phyloP scores from a whole-genome alignment of 106 monocot species.

The Platanthera zijinensis region DNA sequence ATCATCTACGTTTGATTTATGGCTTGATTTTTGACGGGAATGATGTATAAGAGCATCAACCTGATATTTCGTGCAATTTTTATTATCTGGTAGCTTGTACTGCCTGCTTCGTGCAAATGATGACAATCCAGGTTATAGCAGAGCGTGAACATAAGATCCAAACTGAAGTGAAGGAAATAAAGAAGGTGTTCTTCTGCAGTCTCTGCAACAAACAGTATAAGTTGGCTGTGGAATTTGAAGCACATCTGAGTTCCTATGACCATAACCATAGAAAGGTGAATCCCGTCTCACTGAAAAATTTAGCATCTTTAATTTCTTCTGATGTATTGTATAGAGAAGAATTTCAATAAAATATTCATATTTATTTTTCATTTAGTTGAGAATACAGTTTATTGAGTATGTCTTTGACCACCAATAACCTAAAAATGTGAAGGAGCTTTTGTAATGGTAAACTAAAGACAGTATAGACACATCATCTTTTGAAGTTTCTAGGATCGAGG shows the following conservation, averaged over 20 bases:
- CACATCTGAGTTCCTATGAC: constrained; percentile 96
- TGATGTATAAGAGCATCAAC: constrained; percentile 63
- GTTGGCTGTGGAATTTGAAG: constrained; percentile 93
- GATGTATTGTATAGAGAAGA: neutral
- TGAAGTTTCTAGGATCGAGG: neutral
- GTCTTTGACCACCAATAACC: neutral
- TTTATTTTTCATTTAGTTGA: neutral
- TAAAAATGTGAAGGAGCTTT: neutral
- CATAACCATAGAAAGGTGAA: constrained; percentile 95
- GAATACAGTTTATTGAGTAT: neutral
- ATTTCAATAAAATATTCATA: neutral
- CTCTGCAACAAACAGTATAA: constrained; percentile 99
- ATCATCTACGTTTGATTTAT: constrained; percentile 21
- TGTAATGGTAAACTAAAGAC: neutral
- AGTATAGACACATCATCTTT: neutral
- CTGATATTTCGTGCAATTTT: constrained; percentile 92
- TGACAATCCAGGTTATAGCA: constrained; percentile 99
- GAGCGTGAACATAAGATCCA: constrained; percentile 96
- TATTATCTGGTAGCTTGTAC: constrained; percentile 98
- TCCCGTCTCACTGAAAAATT: neutral
- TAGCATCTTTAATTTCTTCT: neutral
- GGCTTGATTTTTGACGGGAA: constrained; percentile 38
- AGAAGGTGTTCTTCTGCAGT: constrained; percentile 88
- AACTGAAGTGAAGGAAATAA: constrained; percentile 95
- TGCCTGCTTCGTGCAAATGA: constrained; percentile 92